Evolutionary conservation across 768 basidiomycete genomes (phyloP), one percentile per base, ranked within the genome.

Genomic region (Lyophyllum shimeji): DNA sequence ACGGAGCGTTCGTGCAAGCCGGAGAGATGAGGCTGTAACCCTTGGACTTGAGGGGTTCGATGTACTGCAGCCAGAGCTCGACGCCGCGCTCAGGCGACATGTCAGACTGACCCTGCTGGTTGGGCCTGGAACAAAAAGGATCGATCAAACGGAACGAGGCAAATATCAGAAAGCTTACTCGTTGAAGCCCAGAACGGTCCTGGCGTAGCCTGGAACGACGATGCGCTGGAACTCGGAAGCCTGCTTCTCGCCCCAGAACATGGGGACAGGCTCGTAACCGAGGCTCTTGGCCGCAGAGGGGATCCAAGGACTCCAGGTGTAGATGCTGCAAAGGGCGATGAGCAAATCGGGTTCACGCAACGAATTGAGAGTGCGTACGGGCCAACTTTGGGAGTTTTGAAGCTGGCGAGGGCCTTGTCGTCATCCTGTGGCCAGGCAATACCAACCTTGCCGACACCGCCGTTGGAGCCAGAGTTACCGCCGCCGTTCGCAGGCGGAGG

Each of bases 191-290:
- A 89, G 60, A 39, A 77, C 82, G 51, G 64, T 63, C 21, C 70
- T 62, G 51, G 84, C 80, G 63, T 87, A 84, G 37, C 82, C 83
- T 15, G 67, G 59, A 46, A 76, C 70, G 27, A 86, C 80, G 42
- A 72, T 55, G 1, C 65, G 66, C 54, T 74, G 60, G 67, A 89
- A 88, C 15, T 80, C 74, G 7, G 51, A 58, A 23, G 77, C 65
- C 52, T 88, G 77, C 25, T 79, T 75, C 7, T 67, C 60, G 57
- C 87, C 85, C 90, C 89, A 93, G 1, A 91, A 68, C 87, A 89
- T 88, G 20, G 87, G 80, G 33, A 81, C 74, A 59, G 73, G 83
- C 9, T 78, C 69, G 37, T 86, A 67, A n/a, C 84, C 86, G 50
- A 80, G 69, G 5, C 65, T 29, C 13, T 74, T 70, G 1, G 76